Percentiles rank a stretch among this genome's conserved stretches.
Conservation (phyloP, 169 alveolate species). For the Cryptosporidium meleagridis region DNA sequence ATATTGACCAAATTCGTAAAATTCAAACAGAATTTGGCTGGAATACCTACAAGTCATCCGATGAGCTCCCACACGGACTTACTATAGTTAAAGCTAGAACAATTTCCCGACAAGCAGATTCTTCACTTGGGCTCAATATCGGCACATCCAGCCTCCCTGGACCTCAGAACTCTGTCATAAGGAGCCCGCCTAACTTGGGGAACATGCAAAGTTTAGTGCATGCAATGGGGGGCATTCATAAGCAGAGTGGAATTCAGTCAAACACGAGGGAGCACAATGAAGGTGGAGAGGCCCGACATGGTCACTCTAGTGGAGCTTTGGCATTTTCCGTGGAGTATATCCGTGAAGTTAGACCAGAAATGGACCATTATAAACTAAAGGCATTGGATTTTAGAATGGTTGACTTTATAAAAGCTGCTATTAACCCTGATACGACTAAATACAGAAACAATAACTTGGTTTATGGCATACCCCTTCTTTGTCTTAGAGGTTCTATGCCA, state of each 20-base stretch:
- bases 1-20: conserved; percentile 35
- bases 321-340: conserved; percentile 33
- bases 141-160: neutral
- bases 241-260: neutral
- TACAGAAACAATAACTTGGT: conserved; percentile 34
- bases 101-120: neutral
- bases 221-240: neutral
- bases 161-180: neutral
- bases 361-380: conserved; percentile 26
- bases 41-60: conserved; percentile 12
- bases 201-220: neutral
- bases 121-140: neutral
- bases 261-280: neutral
- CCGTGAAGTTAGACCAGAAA: conserved; percentile 53
- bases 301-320: neutral
- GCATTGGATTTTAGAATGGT: conserved; percentile 25
- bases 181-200: neutral
- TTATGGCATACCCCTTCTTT: conserved; percentile 39
- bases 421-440: conserved; percentile 45
- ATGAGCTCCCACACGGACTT: conserved; percentile 49
- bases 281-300: neutral
- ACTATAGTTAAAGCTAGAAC: conserved; percentile 4
- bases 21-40: conserved; percentile 37
- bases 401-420: conserved; percentile 38
- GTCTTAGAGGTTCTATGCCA: conserved; percentile 44